Base-by-base conservation (phyloP, 2,329 filamentous ascomycete species). In the Bipolaris victoriae region DNA sequence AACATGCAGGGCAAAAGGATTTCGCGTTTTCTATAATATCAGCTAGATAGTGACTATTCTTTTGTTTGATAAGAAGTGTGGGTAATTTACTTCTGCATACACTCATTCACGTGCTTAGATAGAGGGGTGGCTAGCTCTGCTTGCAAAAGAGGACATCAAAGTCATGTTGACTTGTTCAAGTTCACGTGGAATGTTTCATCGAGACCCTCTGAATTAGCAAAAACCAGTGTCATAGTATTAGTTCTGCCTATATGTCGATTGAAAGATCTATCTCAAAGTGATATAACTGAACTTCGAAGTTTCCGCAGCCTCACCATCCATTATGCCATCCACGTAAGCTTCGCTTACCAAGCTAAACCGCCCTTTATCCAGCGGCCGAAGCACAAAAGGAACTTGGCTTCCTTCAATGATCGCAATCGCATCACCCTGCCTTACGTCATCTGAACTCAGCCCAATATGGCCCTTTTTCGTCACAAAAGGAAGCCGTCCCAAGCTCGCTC, bases 251-350 rank as follows among this genome's bases (percentile, higher is more conserved):
- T 18, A 46, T 29, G 6, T 31, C n/a, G 22, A 13, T 31, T 0
- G 16, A 46, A 11, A 15, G 29, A 2, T 39, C 15, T 44, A 49
- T 26, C 40, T 24, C 5, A 49, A 40, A 35, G 47, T 49, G 9
- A 49, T 26, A 40, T 49, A 7, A 7, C 36, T 29, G 10, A 13
- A 49, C 1, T 40, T 4, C 31, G 35, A 18, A 15, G 36, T 40
- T 3, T 16, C n/a, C 13, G 13, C 47, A 15, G 11, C 35, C 47
- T 66, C 59, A 33, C 63, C 63, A 36, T 66, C 58, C 62, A 66
- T 66, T 11, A 66, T 61, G 16, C 62, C 60, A 16, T 65, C 62
- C 5, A 66, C 62, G n/a, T 65, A 66, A 7, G 64, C 62, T 55
- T 66, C 64, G 16, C 64, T 47, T 13, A 66, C 41, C 18, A 66